Evolutionary conservation across 768 basidiomycete species (phyloP).

Genomic region (Naematelia encephala): DNA sequence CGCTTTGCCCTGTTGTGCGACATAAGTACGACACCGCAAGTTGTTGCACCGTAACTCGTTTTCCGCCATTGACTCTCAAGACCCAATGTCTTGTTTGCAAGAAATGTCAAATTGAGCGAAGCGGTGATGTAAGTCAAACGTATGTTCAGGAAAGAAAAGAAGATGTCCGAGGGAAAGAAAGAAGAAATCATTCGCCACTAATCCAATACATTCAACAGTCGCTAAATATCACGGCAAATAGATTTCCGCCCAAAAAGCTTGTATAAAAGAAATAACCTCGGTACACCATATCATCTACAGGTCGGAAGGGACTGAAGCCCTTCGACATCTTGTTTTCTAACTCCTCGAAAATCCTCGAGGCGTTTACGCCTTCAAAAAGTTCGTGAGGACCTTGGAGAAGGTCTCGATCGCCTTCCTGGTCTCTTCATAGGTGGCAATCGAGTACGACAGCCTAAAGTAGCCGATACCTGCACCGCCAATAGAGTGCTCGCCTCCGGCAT

Average conservation of each 20-base stretch:
- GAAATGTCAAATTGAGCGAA: not conserved
- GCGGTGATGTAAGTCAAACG: too few relatives aligned
- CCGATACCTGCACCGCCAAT: slow-evolving; percentile 45
- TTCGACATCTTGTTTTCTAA: not conserved
- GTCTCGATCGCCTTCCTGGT: slow-evolving; percentile 36
- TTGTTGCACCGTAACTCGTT: slow-evolving; percentile 24
- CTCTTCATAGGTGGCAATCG: slow-evolving; percentile 48
- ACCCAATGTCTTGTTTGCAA: not conserved
- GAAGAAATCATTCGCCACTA: too few relatives aligned
- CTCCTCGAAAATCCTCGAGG: too few relatives aligned
- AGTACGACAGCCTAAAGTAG: slow-evolving; percentile 51
- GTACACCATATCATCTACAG: not conserved
- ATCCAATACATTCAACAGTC: too few relatives aligned
- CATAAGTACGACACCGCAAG: slow-evolving; percentile 16
- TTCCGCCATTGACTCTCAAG: slow-evolving; percentile 6
- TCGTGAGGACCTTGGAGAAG: slow-evolving; percentile 40
- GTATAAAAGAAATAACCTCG: too few relatives aligned
- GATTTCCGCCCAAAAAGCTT: too few relatives aligned
- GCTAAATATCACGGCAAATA: too few relatives aligned
- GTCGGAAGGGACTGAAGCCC: not conserved
- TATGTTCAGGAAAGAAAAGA: too few relatives aligned
- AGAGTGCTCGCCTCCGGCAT: slow-evolving; percentile 36
- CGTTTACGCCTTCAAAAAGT: slow-evolving; percentile 32
- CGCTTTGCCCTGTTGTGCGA: slow-evolving; percentile 26
- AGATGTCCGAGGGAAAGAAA: too few relatives aligned